Conservation (phyloP, 2,329 filamentous ascomycete genomes). For the Alternaria metachromatica region DNA sequence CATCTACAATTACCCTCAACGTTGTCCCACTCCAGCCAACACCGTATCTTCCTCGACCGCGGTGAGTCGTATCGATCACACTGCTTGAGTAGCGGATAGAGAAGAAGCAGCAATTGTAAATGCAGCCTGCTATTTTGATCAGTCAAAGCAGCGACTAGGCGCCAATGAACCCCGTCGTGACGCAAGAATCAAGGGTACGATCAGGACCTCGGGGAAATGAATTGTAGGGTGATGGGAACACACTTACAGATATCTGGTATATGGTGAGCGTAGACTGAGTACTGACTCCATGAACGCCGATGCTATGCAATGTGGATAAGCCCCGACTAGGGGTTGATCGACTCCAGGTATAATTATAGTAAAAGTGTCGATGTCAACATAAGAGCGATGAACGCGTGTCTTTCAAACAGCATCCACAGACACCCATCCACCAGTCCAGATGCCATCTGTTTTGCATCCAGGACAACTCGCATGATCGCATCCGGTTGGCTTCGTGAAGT, state of each 20-base stretch:
- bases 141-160: too few species aligned
- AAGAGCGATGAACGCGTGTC: neutral
- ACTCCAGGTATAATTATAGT: too few species aligned
- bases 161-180: too few species aligned
- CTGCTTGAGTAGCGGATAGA: too few species aligned
- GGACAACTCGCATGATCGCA: constrained; percentile 47
- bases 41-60: neutral
- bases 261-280: neutral
- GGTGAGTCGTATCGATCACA: neutral
- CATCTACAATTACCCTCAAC: neutral
- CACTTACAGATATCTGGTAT: neutral
- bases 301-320: neutral
- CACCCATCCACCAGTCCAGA: constrained; percentile 59
- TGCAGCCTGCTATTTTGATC: too few species aligned
- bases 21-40: neutral
- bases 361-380: too few species aligned
- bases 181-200: neutral
- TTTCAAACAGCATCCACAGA: constrained; percentile 5
- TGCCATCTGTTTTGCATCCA: constrained; percentile 32
- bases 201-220: rapidly evolving
- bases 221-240: neutral
- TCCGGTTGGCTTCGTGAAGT: constrained; percentile 59
- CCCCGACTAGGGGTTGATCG: too few species aligned
- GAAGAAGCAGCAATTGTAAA: too few species aligned
- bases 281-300: neutral